phyloP scores from a whole-genome alignment of 768 basidiomycete genomes.

The Mycena latifolia region DNA sequence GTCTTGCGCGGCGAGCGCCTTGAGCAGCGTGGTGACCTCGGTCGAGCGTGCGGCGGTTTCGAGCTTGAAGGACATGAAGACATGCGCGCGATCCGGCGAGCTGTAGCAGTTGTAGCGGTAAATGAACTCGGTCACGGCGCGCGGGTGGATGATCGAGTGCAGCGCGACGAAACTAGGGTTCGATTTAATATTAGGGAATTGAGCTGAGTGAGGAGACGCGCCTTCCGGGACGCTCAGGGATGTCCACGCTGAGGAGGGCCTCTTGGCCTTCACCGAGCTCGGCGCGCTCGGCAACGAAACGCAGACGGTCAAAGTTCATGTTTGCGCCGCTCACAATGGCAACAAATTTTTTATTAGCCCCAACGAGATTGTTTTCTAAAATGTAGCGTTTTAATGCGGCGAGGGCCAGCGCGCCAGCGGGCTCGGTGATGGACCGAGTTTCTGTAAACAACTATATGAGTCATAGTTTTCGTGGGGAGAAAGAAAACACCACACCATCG shows the following conservation, averaged over 20 bases:
- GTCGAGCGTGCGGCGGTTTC: slow-evolving; percentile 66
- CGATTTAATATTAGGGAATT: slow-evolving; percentile 2
- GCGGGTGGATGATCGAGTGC: slow-evolving; percentile 89
- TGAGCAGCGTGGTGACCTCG: slow-evolving; percentile 76
- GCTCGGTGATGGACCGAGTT: slow-evolving; percentile 96
- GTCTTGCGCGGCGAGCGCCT: slow-evolving; percentile 69
- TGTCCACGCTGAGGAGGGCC: slow-evolving; percentile 92
- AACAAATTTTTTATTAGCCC: slow-evolving; percentile 89
- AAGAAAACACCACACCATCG: slow-evolving; percentile 73
- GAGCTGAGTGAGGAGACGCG: slow-evolving; percentile 45
- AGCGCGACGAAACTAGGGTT: slow-evolving; percentile 84
- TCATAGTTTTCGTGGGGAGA: background rate
- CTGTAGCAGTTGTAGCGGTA: slow-evolving; percentile 85
- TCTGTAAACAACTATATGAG: slow-evolving; percentile 60
- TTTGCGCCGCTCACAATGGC: slow-evolving; percentile 96
- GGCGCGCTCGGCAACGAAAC: slow-evolving; percentile 99
- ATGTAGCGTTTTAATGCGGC: slow-evolving; percentile 95
- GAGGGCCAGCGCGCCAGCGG: slow-evolving; percentile 92
- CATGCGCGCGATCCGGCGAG: slow-evolving; percentile 78
- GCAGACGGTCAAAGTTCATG: slow-evolving; percentile 97
- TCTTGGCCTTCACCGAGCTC: slow-evolving; percentile 97
- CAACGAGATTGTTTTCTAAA: slow-evolving; percentile 81
- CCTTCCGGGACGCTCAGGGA: slow-evolving; percentile 95
- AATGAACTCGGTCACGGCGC: slow-evolving; percentile 94
- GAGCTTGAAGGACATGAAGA: slow-evolving; percentile 93